Evolutionary conservation across 2,329 filamentous ascomycete genomes (phyloP), one percentile per base, ranked within the genome.

Genomic region (Polychaeton citri): DNA sequence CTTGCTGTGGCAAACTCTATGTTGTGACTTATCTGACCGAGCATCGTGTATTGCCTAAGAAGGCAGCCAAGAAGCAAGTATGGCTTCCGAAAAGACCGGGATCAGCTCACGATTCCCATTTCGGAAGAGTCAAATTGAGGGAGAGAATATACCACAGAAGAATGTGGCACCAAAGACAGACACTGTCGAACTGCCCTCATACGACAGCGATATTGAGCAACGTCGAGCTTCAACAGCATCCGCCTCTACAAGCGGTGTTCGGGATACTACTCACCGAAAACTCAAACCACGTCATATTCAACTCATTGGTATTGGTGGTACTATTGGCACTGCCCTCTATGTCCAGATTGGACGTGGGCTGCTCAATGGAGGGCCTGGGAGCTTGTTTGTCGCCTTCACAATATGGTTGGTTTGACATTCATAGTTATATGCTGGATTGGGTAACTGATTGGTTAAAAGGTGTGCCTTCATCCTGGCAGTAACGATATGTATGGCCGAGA

Each of bases 401-500:
- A 48, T 66, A 21, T 66, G 63, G 63, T 28, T 5, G 15, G 24
- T 15, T n/a, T 28, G 24, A 15, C 24, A 7, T 7, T 28, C 12
- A 28, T 28, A 28, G 4, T 28, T 7, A 28, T 7, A 10, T 7
- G 15, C 15, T 3, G 3, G 15, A 12, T 7, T 4, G 12, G 7
- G 15, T 7, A 28, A 12, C 7, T 12, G 7, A 7, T 49, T 60
- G 30, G 42, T 53, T 19, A 58, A 55, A 39, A 62, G 59, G 45
- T 34, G 40, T 28, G 33, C 19, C 2, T 36, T 43, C 26, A 41
- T 41, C 24, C 34, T 38, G 7, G 39, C 43, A 7, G 45, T 50
- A 7, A 50, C 47, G 2, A 34, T 47, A 18, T 46, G 61, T 51
- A 73, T 81, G 61, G 76, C 78, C 9, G 81, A 85, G 54, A 83